phyloP scores from a whole-genome alignment of 2,329 filamentous ascomycete genomes.

The Stagonosporopsis chrysanthemi region DNA sequence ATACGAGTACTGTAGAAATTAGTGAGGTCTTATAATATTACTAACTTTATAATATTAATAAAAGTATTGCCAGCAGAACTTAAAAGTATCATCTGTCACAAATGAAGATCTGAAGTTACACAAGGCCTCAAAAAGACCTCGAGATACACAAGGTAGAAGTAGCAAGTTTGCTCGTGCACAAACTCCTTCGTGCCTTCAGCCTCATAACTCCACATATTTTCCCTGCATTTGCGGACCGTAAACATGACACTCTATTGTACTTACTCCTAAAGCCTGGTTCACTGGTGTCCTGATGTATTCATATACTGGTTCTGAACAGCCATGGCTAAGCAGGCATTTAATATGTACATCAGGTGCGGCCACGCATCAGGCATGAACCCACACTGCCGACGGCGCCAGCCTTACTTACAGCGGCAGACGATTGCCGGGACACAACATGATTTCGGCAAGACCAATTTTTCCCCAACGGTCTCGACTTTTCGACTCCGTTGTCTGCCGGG shows the following conservation, averaged over 20 bases:
- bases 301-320: neutral
- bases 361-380: neutral
- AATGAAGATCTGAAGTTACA: too few species aligned
- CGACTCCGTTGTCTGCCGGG: neutral
- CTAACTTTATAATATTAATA: too few species aligned
- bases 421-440: conserved; percentile 6
- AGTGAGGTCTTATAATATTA: too few species aligned
- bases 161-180: neutral
- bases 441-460: conserved; percentile 15
- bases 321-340: neutral
- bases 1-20: too few species aligned
- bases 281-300: neutral
- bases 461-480: conserved; percentile 5
- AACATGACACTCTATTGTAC: neutral
- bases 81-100: too few species aligned
- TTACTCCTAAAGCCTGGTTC: neutral
- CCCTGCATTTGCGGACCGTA: neutral
- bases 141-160: too few species aligned
- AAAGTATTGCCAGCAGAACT: too few species aligned
- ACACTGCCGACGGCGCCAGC: neutral
- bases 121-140: too few species aligned
- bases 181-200: neutral
- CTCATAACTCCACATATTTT: neutral
- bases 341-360: neutral
- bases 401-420: conserved; percentile 5